A percentile compares a stretch with the other conserved stretches of the same genome.
Evolutionary conservation across 768 basidiomycete species (phyloP).

Genomic region (Xanthoconium purpureum): DNA sequence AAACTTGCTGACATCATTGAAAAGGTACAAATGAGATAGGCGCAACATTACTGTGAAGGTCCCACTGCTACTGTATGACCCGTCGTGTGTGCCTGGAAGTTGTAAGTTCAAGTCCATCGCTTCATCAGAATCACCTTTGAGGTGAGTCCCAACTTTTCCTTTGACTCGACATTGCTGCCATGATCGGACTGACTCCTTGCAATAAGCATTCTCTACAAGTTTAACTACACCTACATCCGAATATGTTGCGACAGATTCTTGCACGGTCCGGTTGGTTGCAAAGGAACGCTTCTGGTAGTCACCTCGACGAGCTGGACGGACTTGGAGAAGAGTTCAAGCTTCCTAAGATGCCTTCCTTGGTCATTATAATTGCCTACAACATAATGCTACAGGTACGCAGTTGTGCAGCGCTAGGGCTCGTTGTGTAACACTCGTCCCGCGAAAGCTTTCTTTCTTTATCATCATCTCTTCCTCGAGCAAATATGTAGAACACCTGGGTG

Average conservation of each 20-base stretch:
- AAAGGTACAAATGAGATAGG: too few species aligned
- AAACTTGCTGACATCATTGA: too few species aligned
- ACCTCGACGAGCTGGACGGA: slow-evolving; percentile 16
- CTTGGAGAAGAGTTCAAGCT: slow-evolving; percentile 42
- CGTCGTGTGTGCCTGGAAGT: too few species aligned
- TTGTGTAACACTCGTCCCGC: neutral
- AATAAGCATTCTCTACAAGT: neutral
- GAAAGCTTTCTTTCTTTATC: slow-evolving; percentile 64
- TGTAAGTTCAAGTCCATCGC: neutral
- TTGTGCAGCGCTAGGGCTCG: neutral
- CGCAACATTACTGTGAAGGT: too few species aligned
- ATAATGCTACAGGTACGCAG: slow-evolving; percentile 42
- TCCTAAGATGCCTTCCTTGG: slow-evolving; percentile 44
- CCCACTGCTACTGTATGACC: too few species aligned
- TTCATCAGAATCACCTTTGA: neutral
- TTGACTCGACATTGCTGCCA: neutral
- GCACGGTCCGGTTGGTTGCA: neutral
- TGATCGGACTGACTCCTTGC: neutral
- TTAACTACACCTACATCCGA: neutral
- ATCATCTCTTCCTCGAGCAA: slow-evolving; percentile 63
- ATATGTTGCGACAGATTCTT: slow-evolving; percentile 11
- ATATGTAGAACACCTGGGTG: slow-evolving; percentile 62
- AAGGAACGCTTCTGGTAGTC: neutral
- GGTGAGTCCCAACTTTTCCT: neutral
- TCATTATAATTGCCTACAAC: slow-evolving; percentile 44